Evolutionary conservation across 306 rosid species (phyloP), one percentile per base, ranked within the genome.

Genomic region (Ziziphus jujuba): DNA sequence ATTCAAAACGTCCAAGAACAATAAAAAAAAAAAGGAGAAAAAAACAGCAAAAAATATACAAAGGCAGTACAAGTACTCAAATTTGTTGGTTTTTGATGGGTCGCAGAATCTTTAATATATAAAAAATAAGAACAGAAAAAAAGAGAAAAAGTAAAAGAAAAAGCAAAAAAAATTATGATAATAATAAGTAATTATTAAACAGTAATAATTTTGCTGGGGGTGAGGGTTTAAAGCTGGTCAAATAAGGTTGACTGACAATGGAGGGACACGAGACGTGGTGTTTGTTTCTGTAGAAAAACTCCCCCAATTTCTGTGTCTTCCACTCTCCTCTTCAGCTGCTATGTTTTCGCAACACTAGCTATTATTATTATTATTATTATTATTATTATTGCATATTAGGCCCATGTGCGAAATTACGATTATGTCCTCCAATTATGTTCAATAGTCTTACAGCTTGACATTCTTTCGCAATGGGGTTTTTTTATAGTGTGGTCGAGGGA

Each of bases 131-230:
- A 48, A 61, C 4, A 28, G 4, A 1, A 1, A 28, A 28, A 1
- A 1, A 28, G 33, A 28, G 33, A 6, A n/a, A 6, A 53, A 23
- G 24, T 33, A 23, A 70, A 22, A 22, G n/a, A n/a, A 31, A 31
- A 14, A 63, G 49, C 1, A 20, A 15, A 16, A 21, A 33, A 48
- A 59, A 43, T 53, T 48, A 59, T 28, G 43, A 72, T 22, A 67
- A 74, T 77, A n/a, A 66, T 59, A 6, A 15, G 78, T 77, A 70
- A 84, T 82, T 69, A 82, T 87, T 54, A 67, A 77, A 54, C 53
- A 63, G 87, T 70, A 71, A 84, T 87, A 79, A 81, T 81, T 70
- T 72, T 70, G 87, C 69, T 77, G 63, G 82, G 21, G 71, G 43
- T 51, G 59, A 76, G 66, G 15, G 9, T 40, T 28, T 52, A 76